These are phyloP conservation scores for Chenopodium berlandieri DNA, from an alignment of 148 eudicot species.

Conservation along the genomic window DNA sequence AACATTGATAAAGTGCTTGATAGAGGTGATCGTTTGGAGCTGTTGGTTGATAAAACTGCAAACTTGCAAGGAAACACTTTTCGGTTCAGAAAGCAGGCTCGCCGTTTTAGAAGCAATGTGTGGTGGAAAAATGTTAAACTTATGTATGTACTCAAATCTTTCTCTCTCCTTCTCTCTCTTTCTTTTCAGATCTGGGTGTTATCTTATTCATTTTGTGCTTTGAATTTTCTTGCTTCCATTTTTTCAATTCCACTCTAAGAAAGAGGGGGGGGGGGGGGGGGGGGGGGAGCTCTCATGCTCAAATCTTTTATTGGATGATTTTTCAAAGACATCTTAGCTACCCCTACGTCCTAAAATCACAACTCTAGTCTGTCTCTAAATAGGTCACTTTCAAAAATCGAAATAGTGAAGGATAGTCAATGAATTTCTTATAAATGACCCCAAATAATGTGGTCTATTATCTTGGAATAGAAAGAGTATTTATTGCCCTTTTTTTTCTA, in stretches of 20 bases:
- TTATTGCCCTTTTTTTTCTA: no score
- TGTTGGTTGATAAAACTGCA: constrained; percentile 86
- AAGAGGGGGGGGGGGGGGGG: no score
- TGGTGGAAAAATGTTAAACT: constrained; percentile 99
- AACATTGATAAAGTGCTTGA: constrained; percentile 96
- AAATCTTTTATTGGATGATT: no score
- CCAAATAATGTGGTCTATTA: no score
- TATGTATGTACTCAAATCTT: constrained; percentile 52
- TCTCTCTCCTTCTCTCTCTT: background rate
- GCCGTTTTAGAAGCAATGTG: constrained; percentile 77
- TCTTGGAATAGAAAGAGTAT: no score
- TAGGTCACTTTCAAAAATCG: no score
- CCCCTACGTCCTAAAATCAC: no score
- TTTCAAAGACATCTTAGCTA: no score
- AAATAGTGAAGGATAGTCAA: no score
- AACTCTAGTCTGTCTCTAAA: no score
- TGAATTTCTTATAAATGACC: no score
- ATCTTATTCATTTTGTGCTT: background rate
- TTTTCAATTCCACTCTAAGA: background rate
- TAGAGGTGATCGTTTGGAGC: constrained; percentile 92
- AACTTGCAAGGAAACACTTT: constrained; percentile 81
- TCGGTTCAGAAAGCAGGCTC: constrained; percentile 90
- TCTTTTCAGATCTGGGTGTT: background rate
- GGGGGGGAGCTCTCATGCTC: no score
- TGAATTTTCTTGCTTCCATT: background rate